Conservation (phyloP, 2,329 filamentous ascomycete genomes). For the Aciculosporium take region DNA sequence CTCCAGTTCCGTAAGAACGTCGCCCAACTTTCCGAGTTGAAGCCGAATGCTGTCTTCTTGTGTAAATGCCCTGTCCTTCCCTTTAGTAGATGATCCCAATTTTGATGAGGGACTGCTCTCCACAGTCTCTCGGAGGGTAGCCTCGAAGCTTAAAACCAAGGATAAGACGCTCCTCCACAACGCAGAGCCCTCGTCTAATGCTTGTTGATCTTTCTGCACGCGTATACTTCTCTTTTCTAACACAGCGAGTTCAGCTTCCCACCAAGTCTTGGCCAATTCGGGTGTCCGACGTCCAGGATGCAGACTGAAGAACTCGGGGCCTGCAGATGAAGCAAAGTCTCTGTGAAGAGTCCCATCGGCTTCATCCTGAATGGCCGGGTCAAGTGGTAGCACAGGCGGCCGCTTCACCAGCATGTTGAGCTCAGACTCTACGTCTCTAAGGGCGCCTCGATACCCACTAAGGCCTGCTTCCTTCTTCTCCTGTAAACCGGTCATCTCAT, state of each 20-base stretch:
- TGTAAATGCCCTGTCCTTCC: slow-evolving; percentile 16
- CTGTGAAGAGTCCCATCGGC: slow-evolving; percentile 7
- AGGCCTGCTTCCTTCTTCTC: slow-evolving; percentile 57
- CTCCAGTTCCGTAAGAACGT: slow-evolving; percentile 40
- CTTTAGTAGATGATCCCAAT: slow-evolving; percentile 11
- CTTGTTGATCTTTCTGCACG: slow-evolving; percentile 46
- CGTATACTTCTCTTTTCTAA: slow-evolving; percentile 39
- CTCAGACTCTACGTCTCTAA: slow-evolving; percentile 51
- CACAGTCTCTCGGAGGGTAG: slow-evolving; percentile 43
- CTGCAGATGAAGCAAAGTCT: slow-evolving; percentile 19
- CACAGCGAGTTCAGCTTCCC: slow-evolving; percentile 46
- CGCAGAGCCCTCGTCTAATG: slow-evolving; percentile 51
- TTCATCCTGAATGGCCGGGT: slow-evolving; percentile 27
- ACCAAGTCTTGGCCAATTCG: slow-evolving; percentile 58
- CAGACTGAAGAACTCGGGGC: slow-evolving; percentile 43
- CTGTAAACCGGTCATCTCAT: slow-evolving; percentile 45
- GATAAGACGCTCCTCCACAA: slow-evolving; percentile 51
- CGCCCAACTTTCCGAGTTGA: slow-evolving; percentile 42
- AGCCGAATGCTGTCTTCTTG: slow-evolving; percentile 26
- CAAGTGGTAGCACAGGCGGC: slow-evolving; percentile 40
- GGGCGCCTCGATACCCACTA: slow-evolving; percentile 54
- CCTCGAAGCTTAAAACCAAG: slow-evolving; percentile 51
- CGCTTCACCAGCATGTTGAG: slow-evolving; percentile 43
- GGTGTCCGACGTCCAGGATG: slow-evolving; percentile 51
- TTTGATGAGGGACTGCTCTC: slow-evolving; percentile 12